These are phyloP conservation scores for Zymoseptoria passerinii DNA, from an alignment of 2,329 filamentous ascomycete genomes.

Conservation along the genomic window DNA sequence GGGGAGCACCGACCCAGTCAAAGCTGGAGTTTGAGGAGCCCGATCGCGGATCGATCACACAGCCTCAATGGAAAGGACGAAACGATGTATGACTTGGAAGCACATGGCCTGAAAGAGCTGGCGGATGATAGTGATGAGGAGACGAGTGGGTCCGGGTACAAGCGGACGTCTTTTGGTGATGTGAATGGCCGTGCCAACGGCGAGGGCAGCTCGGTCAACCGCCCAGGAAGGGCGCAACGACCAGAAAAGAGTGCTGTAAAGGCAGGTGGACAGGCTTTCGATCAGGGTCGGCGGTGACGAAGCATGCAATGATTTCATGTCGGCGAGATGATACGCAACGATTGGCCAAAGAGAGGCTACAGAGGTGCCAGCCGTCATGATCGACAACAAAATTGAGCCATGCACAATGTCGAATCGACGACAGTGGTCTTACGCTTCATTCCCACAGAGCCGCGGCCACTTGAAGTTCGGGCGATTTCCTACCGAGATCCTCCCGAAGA, in stretches of 20 bases:
- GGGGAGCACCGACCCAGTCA: constrained; percentile 53
- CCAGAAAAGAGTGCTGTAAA: constrained; percentile 10
- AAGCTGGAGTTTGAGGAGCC: constrained; percentile 28
- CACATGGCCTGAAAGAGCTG: constrained; percentile 61
- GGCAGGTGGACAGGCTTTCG: constrained; percentile 18
- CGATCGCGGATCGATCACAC: constrained; percentile 45
- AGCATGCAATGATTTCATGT: background rate
- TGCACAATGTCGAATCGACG: background rate
- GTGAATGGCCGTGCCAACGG: constrained; percentile 15
- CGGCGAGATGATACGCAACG: background rate
- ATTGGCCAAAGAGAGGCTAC: background rate
- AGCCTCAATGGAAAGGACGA: constrained; percentile 8
- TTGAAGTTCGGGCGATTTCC: background rate
- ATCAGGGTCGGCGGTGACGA: constrained; percentile 11
- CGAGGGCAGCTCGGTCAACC: constrained; percentile 4
- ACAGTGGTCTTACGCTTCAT: background rate
- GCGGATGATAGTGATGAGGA: constrained; percentile 68
- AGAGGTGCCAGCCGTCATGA: background rate
- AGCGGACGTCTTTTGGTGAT: constrained; percentile 30
- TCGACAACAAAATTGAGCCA: background rate
- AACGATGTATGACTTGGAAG: constrained; percentile 85
- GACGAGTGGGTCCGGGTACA: constrained; percentile 18
- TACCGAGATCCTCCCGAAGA: background rate
- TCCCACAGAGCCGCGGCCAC: background rate
- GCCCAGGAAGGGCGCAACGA: constrained; percentile 8